Conservation (phyloP, 2,329 filamentous ascomycete species). For the Diaporthe vaccinii region DNA sequence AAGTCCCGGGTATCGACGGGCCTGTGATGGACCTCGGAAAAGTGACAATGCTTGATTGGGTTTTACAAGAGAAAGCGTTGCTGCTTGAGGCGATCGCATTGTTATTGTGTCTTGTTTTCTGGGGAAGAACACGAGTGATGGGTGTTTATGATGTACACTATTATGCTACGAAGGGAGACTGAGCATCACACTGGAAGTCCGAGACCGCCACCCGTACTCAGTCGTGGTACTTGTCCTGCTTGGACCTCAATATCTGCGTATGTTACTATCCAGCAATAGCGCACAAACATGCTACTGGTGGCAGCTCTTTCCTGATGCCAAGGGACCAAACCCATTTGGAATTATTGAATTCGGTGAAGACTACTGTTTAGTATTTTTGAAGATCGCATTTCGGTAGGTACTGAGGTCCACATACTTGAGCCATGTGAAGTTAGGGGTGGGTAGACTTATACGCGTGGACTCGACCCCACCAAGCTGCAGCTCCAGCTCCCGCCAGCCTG, state of each 20-base stretch:
- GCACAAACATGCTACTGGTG: not conserved
- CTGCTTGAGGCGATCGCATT: not conserved
- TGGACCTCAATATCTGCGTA: not conserved
- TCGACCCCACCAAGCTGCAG: conserved; percentile 17
- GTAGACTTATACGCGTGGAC: conserved; percentile 2
- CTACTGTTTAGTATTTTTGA: not conserved
- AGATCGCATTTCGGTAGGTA: not conserved
- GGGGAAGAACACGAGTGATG: not conserved
- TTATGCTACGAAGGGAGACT: conserved; percentile 5
- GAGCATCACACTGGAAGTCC: not conserved
- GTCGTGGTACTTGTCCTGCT: not conserved
- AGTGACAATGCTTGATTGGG: not conserved
- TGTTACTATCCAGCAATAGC: not conserved
- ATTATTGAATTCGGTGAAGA: not conserved
- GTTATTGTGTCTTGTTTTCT: not conserved
- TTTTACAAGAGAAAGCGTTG: conserved; percentile 1
- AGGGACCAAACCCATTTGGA: not conserved
- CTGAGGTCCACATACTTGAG: not conserved
- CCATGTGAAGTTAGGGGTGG: not conserved
- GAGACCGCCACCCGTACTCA: not conserved
- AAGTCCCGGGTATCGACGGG: not conserved
- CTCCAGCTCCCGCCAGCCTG: conserved; percentile 13
- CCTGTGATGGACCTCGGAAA: not conserved
- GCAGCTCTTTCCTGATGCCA: not conserved
- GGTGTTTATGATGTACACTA: conserved; percentile 1